These are phyloP conservation scores for Luvunga scandens DNA, from an alignment of 345 rosid species.

Conservation along the genomic window DNA sequence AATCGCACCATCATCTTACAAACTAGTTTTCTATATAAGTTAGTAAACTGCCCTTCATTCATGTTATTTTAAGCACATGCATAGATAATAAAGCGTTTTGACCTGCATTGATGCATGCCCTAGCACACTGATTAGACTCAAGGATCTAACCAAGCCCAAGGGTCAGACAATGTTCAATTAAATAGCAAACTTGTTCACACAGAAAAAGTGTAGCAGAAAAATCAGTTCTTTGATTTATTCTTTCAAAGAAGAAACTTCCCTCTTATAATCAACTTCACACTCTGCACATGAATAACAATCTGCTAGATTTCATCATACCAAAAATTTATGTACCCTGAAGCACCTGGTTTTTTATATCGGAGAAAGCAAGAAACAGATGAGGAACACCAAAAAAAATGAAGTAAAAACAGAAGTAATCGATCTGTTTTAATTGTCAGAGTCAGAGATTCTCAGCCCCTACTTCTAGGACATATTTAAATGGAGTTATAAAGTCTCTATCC, in stretches of 20 bases:
- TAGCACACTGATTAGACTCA: background rate
- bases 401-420: background rate
- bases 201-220: background rate
- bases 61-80: background rate
- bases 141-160: background rate
- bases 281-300: background rate
- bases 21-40: background rate
- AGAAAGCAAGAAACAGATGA: background rate
- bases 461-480: background rate
- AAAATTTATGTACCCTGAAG: background rate
- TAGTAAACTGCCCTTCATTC: background rate
- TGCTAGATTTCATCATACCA: background rate
- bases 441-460: background rate
- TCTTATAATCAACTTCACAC: background rate
- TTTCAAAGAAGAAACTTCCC: background rate
- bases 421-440: background rate
- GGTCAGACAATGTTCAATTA: background rate
- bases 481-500: background rate
- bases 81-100: background rate
- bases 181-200: background rate
- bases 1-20: too few relatives aligned
- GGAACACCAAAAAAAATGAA: background rate
- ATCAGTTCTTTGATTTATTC: background rate
- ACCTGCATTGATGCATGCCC: background rate
- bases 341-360: background rate